Percentiles rank a stretch among this genome's conserved stretches.
These are phyloP conservation scores for Fraxinus sp. DNA, from an alignment of 305 asterid genomes.

Conservation along the genomic window DNA sequence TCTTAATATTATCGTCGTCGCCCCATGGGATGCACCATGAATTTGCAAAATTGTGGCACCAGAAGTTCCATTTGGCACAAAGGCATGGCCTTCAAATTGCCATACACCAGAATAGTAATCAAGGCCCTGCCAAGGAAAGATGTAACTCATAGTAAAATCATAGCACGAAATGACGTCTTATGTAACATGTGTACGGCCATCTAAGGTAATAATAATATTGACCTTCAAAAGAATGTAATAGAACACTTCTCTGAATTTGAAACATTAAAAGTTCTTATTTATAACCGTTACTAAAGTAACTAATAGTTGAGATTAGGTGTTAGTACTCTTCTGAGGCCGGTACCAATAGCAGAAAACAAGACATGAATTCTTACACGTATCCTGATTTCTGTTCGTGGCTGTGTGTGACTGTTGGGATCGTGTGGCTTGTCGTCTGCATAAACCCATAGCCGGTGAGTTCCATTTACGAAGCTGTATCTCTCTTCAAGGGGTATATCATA, in stretches of 20 bases:
- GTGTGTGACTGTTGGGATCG: slow-evolving; percentile 29
- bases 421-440: slow-evolving; percentile 37
- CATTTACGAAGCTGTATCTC: slow-evolving; percentile 30
- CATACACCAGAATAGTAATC: slow-evolving; percentile 40
- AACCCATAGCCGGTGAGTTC: slow-evolving; percentile 37
- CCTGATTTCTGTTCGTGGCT: slow-evolving; percentile 40
- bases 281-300: background rate
- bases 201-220: background rate
- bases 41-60: slow-evolving; percentile 42
- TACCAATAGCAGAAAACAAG: background rate
- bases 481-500: slow-evolving; percentile 34
- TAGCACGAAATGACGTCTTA: background rate
- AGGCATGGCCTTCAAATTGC: slow-evolving; percentile 44
- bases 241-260: background rate
- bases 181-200: background rate
- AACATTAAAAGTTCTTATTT: background rate
- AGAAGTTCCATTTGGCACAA: slow-evolving; percentile 40
- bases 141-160: background rate
- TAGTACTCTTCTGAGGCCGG: background rate
- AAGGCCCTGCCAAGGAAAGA: slow-evolving; percentile 26
- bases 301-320: background rate
- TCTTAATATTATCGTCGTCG: slow-evolving; percentile 29
- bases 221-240: background rate
- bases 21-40: slow-evolving; percentile 30
- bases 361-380: slow-evolving; percentile 15